A percentile compares a stretch with the other conserved stretches of the same genome.
These are phyloP conservation scores for Abrus precatorius DNA, from an alignment of 306 rosid genomes.

Conservation along the genomic window DNA sequence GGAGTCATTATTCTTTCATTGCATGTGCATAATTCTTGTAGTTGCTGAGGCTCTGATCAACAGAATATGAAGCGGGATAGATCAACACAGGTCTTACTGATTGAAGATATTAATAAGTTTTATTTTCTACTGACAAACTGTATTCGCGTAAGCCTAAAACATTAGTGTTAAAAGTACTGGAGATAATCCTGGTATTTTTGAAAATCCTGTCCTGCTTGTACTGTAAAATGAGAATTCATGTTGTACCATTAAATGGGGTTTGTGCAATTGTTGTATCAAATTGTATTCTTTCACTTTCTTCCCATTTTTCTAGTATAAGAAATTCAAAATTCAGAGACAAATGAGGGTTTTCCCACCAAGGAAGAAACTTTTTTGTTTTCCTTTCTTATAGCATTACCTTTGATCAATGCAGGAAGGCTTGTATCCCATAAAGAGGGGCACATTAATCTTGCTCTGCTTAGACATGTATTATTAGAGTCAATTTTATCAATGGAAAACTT, in stretches of 20 bases:
- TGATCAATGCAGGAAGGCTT: slow-evolving; percentile 28
- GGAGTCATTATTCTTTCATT: slow-evolving; percentile 48
- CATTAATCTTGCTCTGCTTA: not conserved
- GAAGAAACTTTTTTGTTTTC: not conserved
- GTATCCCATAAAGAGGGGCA: not conserved
- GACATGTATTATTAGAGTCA: not conserved
- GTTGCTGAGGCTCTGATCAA: slow-evolving; percentile 40
- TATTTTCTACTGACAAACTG: slow-evolving; percentile 31
- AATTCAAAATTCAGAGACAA: slow-evolving; percentile 7
- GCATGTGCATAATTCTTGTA: slow-evolving; percentile 55
- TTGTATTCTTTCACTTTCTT: slow-evolving; percentile 13
- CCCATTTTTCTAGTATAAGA: not conserved
- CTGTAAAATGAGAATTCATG: slow-evolving; percentile 36
- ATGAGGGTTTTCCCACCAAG: not conserved
- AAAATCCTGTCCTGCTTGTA: slow-evolving; percentile 48
- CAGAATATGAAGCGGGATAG: slow-evolving; percentile 43
- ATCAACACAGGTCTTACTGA: slow-evolving; percentile 37
- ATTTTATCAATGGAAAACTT: not conserved
- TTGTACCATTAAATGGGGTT: slow-evolving; percentile 19
- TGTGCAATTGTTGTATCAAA: slow-evolving; percentile 46
- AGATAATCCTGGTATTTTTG: slow-evolving; percentile 34
- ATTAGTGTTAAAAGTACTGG: slow-evolving; percentile 26
- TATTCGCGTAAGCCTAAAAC: slow-evolving; percentile 3
- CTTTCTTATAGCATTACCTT: not conserved
- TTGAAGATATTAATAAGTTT: slow-evolving; percentile 38